Evolutionary conservation across 1,284 basidiomycete species (phyloP).

Genomic region (Trametes polyzona): DNA sequence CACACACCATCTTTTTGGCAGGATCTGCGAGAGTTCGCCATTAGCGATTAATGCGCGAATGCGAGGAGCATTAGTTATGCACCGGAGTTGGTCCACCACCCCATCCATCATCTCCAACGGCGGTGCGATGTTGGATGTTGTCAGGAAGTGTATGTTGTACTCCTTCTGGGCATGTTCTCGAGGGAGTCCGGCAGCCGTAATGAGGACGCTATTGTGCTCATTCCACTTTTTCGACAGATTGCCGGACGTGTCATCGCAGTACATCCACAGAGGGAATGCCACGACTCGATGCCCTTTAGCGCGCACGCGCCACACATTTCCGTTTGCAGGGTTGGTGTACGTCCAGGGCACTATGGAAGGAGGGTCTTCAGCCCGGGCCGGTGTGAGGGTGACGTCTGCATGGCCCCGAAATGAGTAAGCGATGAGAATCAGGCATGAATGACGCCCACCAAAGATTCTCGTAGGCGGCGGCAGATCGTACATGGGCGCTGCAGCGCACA

Average conservation of each 20-base stretch:
- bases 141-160: conserved; percentile 43
- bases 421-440: background rate
- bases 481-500: background rate
- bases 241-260: conserved; percentile 33
- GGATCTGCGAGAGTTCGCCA: no score
- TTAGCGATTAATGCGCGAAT: no score
- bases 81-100: conserved; percentile 24
- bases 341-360: background rate
- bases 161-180: conserved; percentile 26
- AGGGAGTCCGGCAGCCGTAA: conserved; percentile 38
- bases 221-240: conserved; percentile 44
- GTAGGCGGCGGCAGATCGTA: background rate
- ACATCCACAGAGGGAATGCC: conserved; percentile 25
- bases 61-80: background rate
- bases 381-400: no score
- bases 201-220: conserved; percentile 44
- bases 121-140: conserved; percentile 44
- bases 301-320: background rate
- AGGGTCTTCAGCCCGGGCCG: background rate
- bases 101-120: conserved; percentile 48
- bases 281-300: conserved; percentile 15
- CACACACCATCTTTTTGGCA: conserved; percentile 36
- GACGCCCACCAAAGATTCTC: background rate
- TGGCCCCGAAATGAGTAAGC: no score
- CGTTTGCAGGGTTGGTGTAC: background rate